A percentile compares a stretch with the other conserved stretches of the same genome.
These are phyloP conservation scores for Delitschia confertaspora DNA, from an alignment of 495 filamentous ascomycete species.

Conservation along the genomic window DNA sequence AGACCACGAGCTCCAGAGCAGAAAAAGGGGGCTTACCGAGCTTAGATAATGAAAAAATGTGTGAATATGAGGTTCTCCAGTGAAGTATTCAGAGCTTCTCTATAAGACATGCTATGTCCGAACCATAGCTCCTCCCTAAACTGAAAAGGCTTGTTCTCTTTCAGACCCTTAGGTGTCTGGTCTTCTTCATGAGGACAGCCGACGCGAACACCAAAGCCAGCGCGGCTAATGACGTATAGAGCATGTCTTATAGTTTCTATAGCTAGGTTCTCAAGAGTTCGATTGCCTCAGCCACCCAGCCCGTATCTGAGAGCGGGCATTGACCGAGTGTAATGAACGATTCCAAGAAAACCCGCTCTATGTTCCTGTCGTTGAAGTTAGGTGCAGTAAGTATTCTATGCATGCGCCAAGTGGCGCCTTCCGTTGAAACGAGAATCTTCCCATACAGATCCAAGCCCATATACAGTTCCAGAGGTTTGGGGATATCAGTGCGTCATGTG, in stretches of 20 bases:
- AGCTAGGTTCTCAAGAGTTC: conserved; percentile 44
- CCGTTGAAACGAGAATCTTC: conserved; percentile 54
- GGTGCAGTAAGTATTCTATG: conserved; percentile 61
- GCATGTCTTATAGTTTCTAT: conserved; percentile 54
- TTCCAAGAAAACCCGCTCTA: conserved; percentile 54
- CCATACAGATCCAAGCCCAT: conserved; percentile 52
- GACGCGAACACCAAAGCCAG: conserved; percentile 54
- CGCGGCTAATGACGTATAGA: conserved; percentile 59
- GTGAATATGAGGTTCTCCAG: conserved; percentile 48
- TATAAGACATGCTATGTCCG: conserved; percentile 54
- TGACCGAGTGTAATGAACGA: conserved; percentile 48
- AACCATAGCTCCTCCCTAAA: conserved; percentile 38
- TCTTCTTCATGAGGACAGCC: conserved; percentile 46
- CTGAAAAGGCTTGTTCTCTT: no score
- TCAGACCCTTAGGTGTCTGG: conserved; percentile 28
- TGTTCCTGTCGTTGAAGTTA: conserved; percentile 65
- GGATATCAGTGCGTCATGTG: conserved; percentile 53
- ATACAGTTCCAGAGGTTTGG: conserved; percentile 55
- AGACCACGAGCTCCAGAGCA: no score
- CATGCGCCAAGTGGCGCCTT: conserved; percentile 54
- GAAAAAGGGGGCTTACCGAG: no score
- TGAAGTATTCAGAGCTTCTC: conserved; percentile 43
- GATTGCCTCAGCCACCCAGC: conserved; percentile 30
- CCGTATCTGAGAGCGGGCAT: conserved; percentile 47
- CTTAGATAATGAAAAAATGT: no score